phyloP scores from a whole-genome alignment of 129 eudicot species.

The Lactuca saligna region DNA sequence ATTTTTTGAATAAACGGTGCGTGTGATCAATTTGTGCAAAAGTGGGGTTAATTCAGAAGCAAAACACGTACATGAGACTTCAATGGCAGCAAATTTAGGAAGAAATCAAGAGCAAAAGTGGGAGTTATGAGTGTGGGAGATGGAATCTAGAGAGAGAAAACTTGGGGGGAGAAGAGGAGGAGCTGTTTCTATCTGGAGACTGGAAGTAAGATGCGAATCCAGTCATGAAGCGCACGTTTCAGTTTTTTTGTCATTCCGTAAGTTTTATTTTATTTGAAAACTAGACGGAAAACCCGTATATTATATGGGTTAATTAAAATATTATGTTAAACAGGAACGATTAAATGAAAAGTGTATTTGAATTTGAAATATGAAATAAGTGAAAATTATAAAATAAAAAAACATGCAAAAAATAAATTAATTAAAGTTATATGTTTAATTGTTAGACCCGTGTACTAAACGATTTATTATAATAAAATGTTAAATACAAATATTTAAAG shows the following conservation, averaged over 20 bases:
- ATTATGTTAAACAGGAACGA: too few relatives aligned
- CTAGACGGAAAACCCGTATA: too few relatives aligned
- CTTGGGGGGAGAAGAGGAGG: conserved; percentile 17
- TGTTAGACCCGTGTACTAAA: too few relatives aligned
- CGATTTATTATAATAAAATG: too few relatives aligned
- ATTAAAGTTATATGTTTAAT: too few relatives aligned
- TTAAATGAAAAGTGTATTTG: too few relatives aligned
- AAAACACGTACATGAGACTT: not conserved
- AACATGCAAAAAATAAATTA: too few relatives aligned
- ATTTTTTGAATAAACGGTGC: not conserved
- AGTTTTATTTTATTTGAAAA: not conserved
- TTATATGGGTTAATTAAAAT: too few relatives aligned
- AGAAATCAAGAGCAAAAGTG: conserved; percentile 12
- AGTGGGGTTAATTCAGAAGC: not conserved
- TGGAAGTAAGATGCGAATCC: conserved; percentile 31
- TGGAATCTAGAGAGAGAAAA: conserved; percentile 26
- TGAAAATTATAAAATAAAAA: too few relatives aligned
- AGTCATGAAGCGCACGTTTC: conserved; percentile 22
- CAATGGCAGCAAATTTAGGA: conserved; percentile 2
- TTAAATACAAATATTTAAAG: too few relatives aligned
- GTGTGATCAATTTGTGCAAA: not conserved
- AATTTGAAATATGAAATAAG: too few relatives aligned
- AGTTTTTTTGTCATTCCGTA: not conserved
- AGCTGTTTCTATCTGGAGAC: conserved; percentile 35
- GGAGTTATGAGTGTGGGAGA: not conserved